phyloP scores from a whole-genome alignment of 202 grass and related monocot species.

The Zoysia matrella region DNA sequence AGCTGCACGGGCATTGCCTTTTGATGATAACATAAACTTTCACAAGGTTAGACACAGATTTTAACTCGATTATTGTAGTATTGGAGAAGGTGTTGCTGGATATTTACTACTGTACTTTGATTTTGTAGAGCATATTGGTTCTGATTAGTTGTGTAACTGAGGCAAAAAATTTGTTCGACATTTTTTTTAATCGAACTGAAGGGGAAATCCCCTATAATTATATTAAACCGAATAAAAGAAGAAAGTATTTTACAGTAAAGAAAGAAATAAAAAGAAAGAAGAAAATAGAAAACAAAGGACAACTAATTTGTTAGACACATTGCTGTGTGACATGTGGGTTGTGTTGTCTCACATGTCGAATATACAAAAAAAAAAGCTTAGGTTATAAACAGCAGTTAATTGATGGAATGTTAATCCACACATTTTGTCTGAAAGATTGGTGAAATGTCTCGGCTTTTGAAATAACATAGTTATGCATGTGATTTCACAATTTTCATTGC shows the following conservation, averaged over 20 bases:
- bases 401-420: slow-evolving; percentile 6
- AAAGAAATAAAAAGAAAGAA: too few species aligned
- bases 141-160: not conserved
- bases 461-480: not conserved
- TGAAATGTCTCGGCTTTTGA: slow-evolving; percentile 5
- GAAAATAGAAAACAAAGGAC: too few species aligned
- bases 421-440: slow-evolving; percentile 25
- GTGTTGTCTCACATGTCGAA: slow-evolving; percentile 18
- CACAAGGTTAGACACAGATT: slow-evolving; percentile 76
- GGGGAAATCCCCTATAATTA: too few species aligned
- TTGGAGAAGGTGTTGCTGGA: not conserved
- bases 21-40: slow-evolving; percentile 98
- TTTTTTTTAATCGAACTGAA: too few species aligned
- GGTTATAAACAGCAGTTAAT: slow-evolving; percentile 6
- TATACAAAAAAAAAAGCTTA: not conserved
- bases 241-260: too few species aligned
- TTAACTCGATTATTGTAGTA: not conserved
- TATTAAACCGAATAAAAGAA: too few species aligned
- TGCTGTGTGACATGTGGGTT: not conserved
- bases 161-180: not conserved
- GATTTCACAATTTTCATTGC: slow-evolving; percentile 7
- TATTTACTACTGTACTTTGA: not conserved
- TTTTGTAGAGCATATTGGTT: not conserved
- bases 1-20: slow-evolving; percentile 80
- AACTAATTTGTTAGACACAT: too few species aligned